Evolutionary conservation across 371 early-diverging fungal species (phyloP), one percentile per base, ranked within the genome.

Genomic region (Actinomucor elegans): DNA sequence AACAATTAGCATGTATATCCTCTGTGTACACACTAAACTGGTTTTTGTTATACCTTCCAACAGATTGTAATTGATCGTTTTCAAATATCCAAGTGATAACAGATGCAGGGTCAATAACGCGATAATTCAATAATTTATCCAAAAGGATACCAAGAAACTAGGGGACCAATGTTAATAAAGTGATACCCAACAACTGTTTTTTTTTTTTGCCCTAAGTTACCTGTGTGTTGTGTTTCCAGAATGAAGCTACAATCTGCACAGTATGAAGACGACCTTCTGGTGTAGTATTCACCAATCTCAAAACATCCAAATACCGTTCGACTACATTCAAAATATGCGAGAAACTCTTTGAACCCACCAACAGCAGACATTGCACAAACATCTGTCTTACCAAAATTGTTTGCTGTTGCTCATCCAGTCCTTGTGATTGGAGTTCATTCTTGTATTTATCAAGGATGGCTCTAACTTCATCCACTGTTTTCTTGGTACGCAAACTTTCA

Each of bases 91-190:
- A 90, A 18, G 78, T 70, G 21, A 96, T 77, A 26, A 97, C 86
- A 14, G 86, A 82, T 20, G 74, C 67, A 18, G 94, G 91, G 52
- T 93, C 93, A 48, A 96, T 80, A 4, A 97, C 84, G 37, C 94
- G 86, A 75, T 97, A 97, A 66, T 93, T 94, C 49, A 94, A 69
- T 53, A 96, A 77, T 71, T 94, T 94, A 66, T 94, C 95, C 57
- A 96, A 64, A 27, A 92, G 67, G 53, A 97, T 93, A 12, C 90
- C 92, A 62, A 92, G 59, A 65, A 93, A 92, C 84, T 87, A 68
- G 40, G n/a, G n/a, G n/a, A n/a, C n/a, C n/a, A n/a, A n/a, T n/a
- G n/a, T n/a, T n/a, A n/a, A n/a, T n/a, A n/a, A n/a, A 32, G 11
- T 17, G 4, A 44, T 15, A 27, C n/a, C n/a, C 21, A 41, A 18